Evolutionary conservation across 441 rosid genomes (phyloP).

Genomic region (Populus hybrid): DNA sequence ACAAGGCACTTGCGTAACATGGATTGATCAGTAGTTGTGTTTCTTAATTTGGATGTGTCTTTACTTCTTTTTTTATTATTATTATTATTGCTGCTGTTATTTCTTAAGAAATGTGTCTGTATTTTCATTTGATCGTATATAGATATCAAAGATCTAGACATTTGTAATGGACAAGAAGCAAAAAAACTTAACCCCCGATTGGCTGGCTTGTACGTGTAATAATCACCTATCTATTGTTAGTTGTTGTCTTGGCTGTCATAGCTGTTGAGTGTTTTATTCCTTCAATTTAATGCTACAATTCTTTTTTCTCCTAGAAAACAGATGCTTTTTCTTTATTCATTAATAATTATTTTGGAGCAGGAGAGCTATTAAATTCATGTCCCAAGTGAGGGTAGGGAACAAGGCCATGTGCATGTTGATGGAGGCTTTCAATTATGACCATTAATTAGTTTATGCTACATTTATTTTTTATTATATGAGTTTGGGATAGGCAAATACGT

Average conservation of each 20-base stretch:
- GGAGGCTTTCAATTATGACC: conserved; percentile 49
- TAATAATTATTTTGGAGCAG: not conserved
- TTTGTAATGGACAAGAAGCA: conserved; percentile 60
- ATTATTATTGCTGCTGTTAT: not conserved
- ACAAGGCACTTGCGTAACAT: conserved; percentile 18
- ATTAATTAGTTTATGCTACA: conserved; percentile 24
- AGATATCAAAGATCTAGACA: conserved; percentile 40
- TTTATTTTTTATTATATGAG: not conserved
- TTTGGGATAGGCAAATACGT: conserved; percentile 12
- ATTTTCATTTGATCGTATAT: conserved; percentile 39
- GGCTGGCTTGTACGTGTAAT: conserved; percentile 33
- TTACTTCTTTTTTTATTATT: not conserved
- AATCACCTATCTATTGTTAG: conserved; percentile 20
- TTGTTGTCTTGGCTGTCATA: conserved; percentile 30
- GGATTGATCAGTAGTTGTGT: conserved; percentile 13
- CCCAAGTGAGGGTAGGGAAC: conserved; percentile 43
- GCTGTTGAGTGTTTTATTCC: conserved; percentile 43
- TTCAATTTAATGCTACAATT: conserved; percentile 24
- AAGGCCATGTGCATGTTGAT: conserved; percentile 66
- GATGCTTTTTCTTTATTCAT: conserved; percentile 2
- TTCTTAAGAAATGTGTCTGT: conserved; percentile 26
- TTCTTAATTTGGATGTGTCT: conserved; percentile 5
- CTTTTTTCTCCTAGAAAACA: not conserved
- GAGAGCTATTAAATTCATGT: conserved; percentile 1
- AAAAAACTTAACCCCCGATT: conserved; percentile 46